Percentiles rank a stretch among this genome's conserved stretches.
Evolutionary conservation across 257 asterid genomes (phyloP).

Genomic region (Solanum pimpinellifolium): DNA sequence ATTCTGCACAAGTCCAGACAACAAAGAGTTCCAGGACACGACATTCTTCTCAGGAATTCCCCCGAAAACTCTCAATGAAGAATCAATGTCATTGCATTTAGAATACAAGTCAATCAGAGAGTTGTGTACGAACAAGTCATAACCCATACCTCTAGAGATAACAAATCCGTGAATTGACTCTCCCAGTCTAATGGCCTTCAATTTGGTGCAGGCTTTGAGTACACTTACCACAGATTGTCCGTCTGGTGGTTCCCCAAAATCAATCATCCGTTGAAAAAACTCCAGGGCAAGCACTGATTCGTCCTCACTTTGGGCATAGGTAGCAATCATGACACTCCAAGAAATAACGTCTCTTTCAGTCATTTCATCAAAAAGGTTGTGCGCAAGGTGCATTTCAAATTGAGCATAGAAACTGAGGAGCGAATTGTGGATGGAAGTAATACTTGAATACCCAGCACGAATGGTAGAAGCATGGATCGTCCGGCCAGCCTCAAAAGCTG

Average conservation of each 20-base stretch:
- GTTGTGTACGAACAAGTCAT: slow-evolving; percentile 64
- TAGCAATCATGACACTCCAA: slow-evolving; percentile 71
- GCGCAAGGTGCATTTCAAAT: slow-evolving; percentile 40
- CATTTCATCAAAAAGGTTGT: slow-evolving; percentile 58
- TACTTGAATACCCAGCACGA: slow-evolving; percentile 39
- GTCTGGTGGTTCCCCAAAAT: slow-evolving; percentile 35
- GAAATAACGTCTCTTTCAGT: slow-evolving; percentile 60
- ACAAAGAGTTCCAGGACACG: slow-evolving; percentile 75
- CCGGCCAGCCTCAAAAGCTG: slow-evolving; percentile 27
- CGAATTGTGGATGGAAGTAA: slow-evolving; percentile 58
- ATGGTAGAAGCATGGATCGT: slow-evolving; percentile 47
- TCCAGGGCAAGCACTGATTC: slow-evolving; percentile 29
- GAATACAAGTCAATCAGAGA: slow-evolving; percentile 72
- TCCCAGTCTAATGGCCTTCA: slow-evolving; percentile 39
- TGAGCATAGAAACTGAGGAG: slow-evolving; percentile 53
- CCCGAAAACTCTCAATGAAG: slow-evolving; percentile 41
- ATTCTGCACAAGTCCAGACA: slow-evolving; percentile 60
- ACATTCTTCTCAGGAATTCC: slow-evolving; percentile 48
- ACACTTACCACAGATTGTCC: slow-evolving; percentile 59
- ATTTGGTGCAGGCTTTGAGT: slow-evolving; percentile 54
- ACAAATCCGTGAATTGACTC: slow-evolving; percentile 47
- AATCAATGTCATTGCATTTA: slow-evolving; percentile 54
- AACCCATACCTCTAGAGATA: slow-evolving; percentile 37
- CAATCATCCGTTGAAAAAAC: slow-evolving; percentile 43
- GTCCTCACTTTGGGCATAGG: slow-evolving; percentile 28